Base-by-base conservation (phyloP, 371 early-diverging fungal species). In the Mortierella sp. region DNA sequence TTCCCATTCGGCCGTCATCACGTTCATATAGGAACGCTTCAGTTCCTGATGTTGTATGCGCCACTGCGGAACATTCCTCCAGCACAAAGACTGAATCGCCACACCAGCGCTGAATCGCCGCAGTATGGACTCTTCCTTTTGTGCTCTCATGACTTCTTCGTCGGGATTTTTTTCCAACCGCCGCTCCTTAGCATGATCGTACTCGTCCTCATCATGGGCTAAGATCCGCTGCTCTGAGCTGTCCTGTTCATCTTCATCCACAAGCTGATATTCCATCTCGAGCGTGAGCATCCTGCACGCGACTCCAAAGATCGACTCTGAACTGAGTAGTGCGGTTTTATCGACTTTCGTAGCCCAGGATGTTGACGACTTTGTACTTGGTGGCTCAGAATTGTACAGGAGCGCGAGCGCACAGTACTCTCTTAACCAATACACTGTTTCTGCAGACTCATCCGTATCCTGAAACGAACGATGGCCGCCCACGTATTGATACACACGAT, bases 221-320 rank as follows among this genome's bases (percentile, higher is more conserved):
- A n/a, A n/a, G n/a, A n/a, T n/a, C n/a, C n/a, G n/a, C n/a, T n/a
- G n/a, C n/a, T n/a, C n/a, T n/a, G n/a, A n/a, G n/a, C n/a, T n/a
- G n/a, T n/a, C n/a, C 23, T 50, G 56, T 4, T 42, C 44, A 11
- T 54, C 48, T 19, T 8, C 43, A 2, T 59, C 60, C 3, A 47
- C 44, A 11, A 14, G 17, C n/a, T 56, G 58, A 12, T 64, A 75
- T 24, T 75, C 68, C 51, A 75, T 50, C 56, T 75, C 75, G 1
- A 75, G 60, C 14, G 75, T 75, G 51, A 75, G 31, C 75, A 75
- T 75, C 47, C 69, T 48, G 21, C 68, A 63, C 0, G 59, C 53
- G 21, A 63, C 59, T 1, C 75, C 75, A 17, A 68, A 32, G 6
- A 59, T 50, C 0, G 69, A 64, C 6, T 64, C 75, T 6, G 60